phyloP scores from a whole-genome alignment of 164 flowering plant genomes.

The Protea cynaroides region DNA sequence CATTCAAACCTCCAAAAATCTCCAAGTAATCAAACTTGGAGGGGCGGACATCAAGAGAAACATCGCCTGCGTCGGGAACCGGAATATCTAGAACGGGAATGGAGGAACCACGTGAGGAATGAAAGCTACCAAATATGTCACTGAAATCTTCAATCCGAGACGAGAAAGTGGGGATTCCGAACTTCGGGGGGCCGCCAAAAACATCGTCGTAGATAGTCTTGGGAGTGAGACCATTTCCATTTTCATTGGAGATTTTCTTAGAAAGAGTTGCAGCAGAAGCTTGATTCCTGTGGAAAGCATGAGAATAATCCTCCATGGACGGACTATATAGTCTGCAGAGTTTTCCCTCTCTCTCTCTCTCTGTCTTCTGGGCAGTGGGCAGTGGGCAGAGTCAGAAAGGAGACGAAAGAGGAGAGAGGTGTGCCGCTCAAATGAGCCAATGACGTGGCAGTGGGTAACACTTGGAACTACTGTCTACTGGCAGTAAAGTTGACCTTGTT shows the following conservation, averaged over 20 bases:
- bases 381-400: not conserved
- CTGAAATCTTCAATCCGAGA: slow-evolving; percentile 73
- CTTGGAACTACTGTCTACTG: no score
- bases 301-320: slow-evolving; percentile 35
- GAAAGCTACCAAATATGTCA: slow-evolving; percentile 77
- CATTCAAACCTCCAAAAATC: slow-evolving; percentile 50
- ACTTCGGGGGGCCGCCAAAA: slow-evolving; percentile 66
- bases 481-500: no score
- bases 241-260: slow-evolving; percentile 29
- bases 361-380: not conserved
- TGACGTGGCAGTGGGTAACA: no score
- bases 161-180: slow-evolving; percentile 38
- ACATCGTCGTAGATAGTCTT: slow-evolving; percentile 62
- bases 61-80: slow-evolving; percentile 24
- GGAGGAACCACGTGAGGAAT: slow-evolving; percentile 42
- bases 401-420: not conserved
- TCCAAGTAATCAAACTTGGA: slow-evolving; percentile 47
- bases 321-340: slow-evolving; percentile 5
- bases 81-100: slow-evolving; percentile 71
- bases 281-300: slow-evolving; percentile 18
- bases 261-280: slow-evolving; percentile 14
- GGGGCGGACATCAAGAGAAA: slow-evolving; percentile 28
- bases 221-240: slow-evolving; percentile 23
- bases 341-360: not conserved
- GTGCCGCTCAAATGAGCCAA: no score